Evolutionary conservation across 176 grass and related monocot species (phyloP), one percentile per base, ranked within the genome.

Genomic region (Bonia amplexicaulis): DNA sequence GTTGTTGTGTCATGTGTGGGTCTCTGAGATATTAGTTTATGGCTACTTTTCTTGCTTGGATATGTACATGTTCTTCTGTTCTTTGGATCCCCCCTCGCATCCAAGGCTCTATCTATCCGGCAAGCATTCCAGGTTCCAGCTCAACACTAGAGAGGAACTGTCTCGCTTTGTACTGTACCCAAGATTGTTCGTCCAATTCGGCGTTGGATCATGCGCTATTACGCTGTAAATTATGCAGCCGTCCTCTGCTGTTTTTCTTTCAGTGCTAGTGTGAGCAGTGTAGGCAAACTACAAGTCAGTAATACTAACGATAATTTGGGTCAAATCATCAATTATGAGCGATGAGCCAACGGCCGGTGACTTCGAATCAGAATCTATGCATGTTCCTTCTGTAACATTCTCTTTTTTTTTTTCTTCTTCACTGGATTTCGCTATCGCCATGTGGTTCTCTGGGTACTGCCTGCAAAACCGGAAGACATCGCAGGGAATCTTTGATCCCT

Each of bases 61-160:
- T 78, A 44, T 48, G 52, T 44, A 12, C 37, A 13, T 20, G 52
- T 57, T 27, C 59, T 48, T 27, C 5, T 68, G 6, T 69, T 84
- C 39, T 74, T 81, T 68, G 82, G 82, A 85, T 85, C 60, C 81
- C 66, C 54, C n/a, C 73, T 78, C 58, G 69, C 66, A 59, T 80
- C 87, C 75, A 14, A 79, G 31, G 72, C 8, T 13, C 8, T 13
- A 44, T 14, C 33, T 25, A n/a, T 3, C 6, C 53, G 22, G 26
- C 61, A 25, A 42, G 7, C 11, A 15, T 10, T 14, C 1, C 39
- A 44, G 40, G 27, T 42, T 80, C 76, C 76, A 79, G 75, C 74
- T 73, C 47, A 9, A 57, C 66, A 19, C 67, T 20, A 3, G 11
- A 37, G 27, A 37, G 64, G 19, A 69, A 17, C 52, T 19, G 29